Base-by-base conservation (phyloP, 768 basidiomycete species). In the Hortiboletus campestris region DNA sequence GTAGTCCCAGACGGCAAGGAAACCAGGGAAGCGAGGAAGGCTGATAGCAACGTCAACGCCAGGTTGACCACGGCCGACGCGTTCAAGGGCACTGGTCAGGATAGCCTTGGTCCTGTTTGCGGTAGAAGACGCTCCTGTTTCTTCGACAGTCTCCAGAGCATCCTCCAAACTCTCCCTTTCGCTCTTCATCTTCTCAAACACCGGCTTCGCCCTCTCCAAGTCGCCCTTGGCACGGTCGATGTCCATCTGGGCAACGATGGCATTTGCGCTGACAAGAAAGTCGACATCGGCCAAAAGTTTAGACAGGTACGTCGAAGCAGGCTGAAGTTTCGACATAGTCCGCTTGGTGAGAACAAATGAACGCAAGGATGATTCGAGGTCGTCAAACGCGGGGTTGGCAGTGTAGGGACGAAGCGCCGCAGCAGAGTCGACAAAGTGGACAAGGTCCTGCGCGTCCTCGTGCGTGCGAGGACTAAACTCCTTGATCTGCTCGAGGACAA, bases 361-460 rank as follows among this genome's bases (percentile, higher is more conserved):
- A 17, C 96, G 86, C 35, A 99, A 77, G 0, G 90, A 84, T 11
- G 88, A 84, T 71, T 98, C 95, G 58, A 99, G 86, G 66, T 91
- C 85, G 54, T 88, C 87, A 65, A 98, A 98, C 1, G 91, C 76
- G 6, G 81, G 80, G 59, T 83, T 85, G 54, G 79, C 82, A 19
- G 80, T 77, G 69, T 77, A 83, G n/a, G 83, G 83, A 53, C 84
- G 82, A 40, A 88, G 80, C 19, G 86, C 88, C 0, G 82, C 74
- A 14, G 87, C 85, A 8, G 94, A 96, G 70, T 99, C 97, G 64
- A 99, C 97, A 71, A 98, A 99, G 74, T 99, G 97, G 4, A 99
- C 95, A 40, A 99, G 84, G 70, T 98, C 92, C 43, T 88, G 83
- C 0, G 93, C 85, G 63, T 97, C 91, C 51, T 93, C 90, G 68